phyloP scores from a whole-genome alignment of 2,329 filamentous ascomycete genomes.

The Alternaria metachromatica region DNA sequence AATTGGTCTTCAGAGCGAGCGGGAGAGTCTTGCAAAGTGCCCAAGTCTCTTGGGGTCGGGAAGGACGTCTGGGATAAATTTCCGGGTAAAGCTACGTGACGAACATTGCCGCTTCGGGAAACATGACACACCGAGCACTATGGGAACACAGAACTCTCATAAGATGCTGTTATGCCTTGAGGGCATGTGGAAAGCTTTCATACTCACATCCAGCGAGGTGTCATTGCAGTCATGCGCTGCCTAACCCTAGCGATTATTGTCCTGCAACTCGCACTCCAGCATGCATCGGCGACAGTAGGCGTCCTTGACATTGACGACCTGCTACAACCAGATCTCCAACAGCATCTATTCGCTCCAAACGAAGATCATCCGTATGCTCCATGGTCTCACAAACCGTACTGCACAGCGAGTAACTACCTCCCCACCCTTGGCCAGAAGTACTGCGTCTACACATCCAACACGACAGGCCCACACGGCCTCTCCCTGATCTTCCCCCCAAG shows the following conservation, averaged over 20 bases:
- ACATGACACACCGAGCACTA: neutral
- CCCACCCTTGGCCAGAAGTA: constrained; percentile 18
- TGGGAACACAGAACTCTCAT: neutral
- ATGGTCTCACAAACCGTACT: constrained; percentile 27
- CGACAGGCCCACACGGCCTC: constrained; percentile 19
- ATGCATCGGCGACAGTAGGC: constrained; percentile 14
- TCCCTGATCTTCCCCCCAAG: constrained; percentile 20
- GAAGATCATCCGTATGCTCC: neutral
- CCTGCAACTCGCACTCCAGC: neutral
- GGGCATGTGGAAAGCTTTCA: too few relatives aligned
- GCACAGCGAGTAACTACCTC: constrained; percentile 14
- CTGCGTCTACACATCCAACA: constrained; percentile 31
- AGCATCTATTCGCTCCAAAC: neutral
- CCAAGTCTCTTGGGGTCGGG: constrained; percentile 10
- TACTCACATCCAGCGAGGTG: neutral
- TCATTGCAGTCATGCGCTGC: neutral
- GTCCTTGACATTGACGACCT: constrained; percentile 21
- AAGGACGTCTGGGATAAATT: constrained; percentile 4
- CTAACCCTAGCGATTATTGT: neutral
- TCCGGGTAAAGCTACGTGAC: constrained; percentile 10
- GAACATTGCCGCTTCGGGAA: neutral
- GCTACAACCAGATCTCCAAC: constrained; percentile 11
- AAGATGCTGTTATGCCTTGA: neutral
- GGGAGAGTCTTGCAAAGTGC: neutral
- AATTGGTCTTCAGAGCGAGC: neutral